Base-by-base conservation (phyloP, 441 rosid species). In the Gossypium davidsonii region DNA sequence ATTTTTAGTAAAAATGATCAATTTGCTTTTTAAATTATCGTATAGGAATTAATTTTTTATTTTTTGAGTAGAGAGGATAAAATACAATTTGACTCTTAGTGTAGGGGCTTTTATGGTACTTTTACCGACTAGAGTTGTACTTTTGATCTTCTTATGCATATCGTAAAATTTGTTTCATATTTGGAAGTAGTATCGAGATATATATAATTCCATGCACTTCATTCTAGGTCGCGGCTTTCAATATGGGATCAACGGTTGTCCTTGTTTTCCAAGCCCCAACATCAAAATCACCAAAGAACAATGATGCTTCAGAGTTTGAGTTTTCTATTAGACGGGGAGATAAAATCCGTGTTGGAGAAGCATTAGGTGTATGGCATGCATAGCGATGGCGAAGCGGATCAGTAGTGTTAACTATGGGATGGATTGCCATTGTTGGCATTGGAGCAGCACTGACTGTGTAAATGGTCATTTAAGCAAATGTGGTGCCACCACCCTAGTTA, bases 191-290 rank as follows among this genome's bases (percentile, higher is more conserved):
- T 51, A 59, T 21, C 17, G 28, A 39, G 39, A 6, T 34, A 34
- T 34, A 31, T 31, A 34, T 1, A 34, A 34, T 1, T 34, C 39
- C 39, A 34, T 59, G 23, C 72, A 64, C 71, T 83, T 66, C 44
- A 26, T 79, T 72, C 59, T 83, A 92, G 98, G 81, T 95, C 23
- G 99, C 85, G 53, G 97, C 84, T 49, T 91, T 95, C 85, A 90
- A 92, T 85, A 85, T 91, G 93, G 97, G 98, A 78, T 95, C 98
- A 1, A 91, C 98, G 0, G 98, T 91, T 15, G 99, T 95, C 63
- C 92, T 95, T 8, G 86, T 94, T 64, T 94, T 94, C 81, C 92
- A 94, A 66, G 99, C 98, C 55, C 94, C 96, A 18, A 78, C 86
- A 6, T 61, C 77, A 59, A 85, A 82, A 73, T 74, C 83, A 44